Base-by-base conservation (phyloP, 2,329 filamentous ascomycete species). In the Colletotrichum lini region DNA sequence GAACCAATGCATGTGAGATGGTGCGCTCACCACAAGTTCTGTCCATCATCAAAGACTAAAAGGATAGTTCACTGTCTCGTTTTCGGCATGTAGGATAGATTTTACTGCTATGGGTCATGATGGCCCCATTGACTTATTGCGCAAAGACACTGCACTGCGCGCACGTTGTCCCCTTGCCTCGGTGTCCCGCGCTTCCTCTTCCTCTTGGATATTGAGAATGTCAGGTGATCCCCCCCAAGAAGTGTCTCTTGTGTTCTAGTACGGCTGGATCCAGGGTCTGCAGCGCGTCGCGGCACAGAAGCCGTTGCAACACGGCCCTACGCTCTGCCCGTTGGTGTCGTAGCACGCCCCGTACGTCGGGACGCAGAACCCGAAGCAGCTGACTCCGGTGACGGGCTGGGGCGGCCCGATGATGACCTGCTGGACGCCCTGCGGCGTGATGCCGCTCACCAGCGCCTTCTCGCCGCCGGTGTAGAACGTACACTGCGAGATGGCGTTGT, bases 371-470 rank as follows among this genome's bases (percentile, higher is more conserved):
- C 84, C 83, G 62, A 78, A 73, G 77, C 85, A 86, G 73, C 78
- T 82, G 26, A 87, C 84, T 16, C 78, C 78, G 7, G 76, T 76
- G 62, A 88, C 79, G 4, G 82, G 81, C 75, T 83, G 80, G 4
- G 85, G 84, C 26, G 85, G 84, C 0, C 83, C 82, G 30, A 88
- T 79, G 10, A 81, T 75, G 26, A 88, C 78, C 67, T 84, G 81
- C 73, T 82, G 79, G 18, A 79, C 72, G 12, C 82, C 82, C 2
- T 73, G 65, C 1, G 73, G 47, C 40, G 75, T 76, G 72, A 80
- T 77, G 63, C 76, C 77, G 64, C 76, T 75, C 26, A 76, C 77
- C 5, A 84, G 77, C 0, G 81, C 75, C 73, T 80, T 77, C 8
- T 78, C 68, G 23, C 73, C 77, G 9, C 76, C 69, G 0, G 83